Evolutionary conservation across 1,139 yeast genomes (phyloP).

Genomic region (Zhuliangozyma parablackwelliae): DNA sequence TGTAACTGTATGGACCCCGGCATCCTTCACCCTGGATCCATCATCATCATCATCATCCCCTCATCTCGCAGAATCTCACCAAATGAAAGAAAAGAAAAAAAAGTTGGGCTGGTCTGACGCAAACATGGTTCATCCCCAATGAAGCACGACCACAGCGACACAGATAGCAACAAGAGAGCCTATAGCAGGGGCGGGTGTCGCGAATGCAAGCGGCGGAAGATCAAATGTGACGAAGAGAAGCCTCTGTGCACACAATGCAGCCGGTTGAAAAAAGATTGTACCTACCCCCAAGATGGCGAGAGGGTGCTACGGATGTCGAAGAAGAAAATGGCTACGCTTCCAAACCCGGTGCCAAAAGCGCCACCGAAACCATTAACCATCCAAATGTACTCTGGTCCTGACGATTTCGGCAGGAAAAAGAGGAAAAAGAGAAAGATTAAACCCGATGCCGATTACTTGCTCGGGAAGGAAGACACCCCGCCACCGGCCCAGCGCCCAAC

Average conservation of each 20-base stretch:
- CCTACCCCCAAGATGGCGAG: slow-evolving; percentile 21
- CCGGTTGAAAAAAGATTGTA: slow-evolving; percentile 20
- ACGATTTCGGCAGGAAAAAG: slow-evolving; percentile 5
- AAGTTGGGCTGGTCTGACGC: too few species aligned
- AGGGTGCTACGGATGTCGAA: slow-evolving; percentile 15
- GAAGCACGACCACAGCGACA: too few species aligned
- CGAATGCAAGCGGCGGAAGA: slow-evolving; percentile 28
- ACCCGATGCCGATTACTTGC: too few species aligned
- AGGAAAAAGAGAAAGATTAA: slow-evolving; percentile 4
- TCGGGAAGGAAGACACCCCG: too few species aligned
- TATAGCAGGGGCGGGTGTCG: slow-evolving; percentile 27
- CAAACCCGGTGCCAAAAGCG: neutral
- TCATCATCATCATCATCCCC: too few species aligned
- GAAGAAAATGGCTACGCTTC: slow-evolving; percentile 4
- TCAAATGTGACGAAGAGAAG: slow-evolving; percentile 49
- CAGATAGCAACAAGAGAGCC: slow-evolving; percentile 8
- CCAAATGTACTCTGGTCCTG: slow-evolving; percentile 13
- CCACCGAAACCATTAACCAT: slow-evolving; percentile 10
- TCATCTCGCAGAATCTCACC: too few species aligned
- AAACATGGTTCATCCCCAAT: too few species aligned
- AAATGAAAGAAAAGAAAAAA: too few species aligned
- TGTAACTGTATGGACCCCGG: too few species aligned
- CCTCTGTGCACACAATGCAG: slow-evolving; percentile 42
- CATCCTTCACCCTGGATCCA: too few species aligned
- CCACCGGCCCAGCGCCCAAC: too few species aligned